phyloP scores from a whole-genome alignment of 2,329 filamentous ascomycete species.

The Penicillium griseofulvum region DNA sequence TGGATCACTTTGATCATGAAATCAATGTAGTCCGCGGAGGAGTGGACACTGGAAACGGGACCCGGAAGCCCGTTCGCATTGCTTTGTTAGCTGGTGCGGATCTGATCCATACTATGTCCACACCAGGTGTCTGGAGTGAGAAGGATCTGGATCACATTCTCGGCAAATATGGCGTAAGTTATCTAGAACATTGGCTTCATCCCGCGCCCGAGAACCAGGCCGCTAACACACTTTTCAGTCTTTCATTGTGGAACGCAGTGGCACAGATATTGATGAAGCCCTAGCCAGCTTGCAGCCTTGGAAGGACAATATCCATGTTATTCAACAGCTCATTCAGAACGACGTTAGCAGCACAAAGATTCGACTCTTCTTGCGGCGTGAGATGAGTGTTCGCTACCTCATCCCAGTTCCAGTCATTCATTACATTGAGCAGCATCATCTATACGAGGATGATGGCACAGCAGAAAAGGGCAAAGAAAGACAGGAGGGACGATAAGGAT shows the following conservation, averaged over 20 bases:
- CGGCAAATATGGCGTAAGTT: slow-evolving; percentile 65
- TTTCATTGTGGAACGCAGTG: slow-evolving; percentile 82
- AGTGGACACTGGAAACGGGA: slow-evolving; percentile 65
- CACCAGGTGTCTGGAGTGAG: slow-evolving; percentile 71
- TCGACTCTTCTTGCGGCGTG: slow-evolving; percentile 71
- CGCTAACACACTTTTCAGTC: slow-evolving; percentile 41
- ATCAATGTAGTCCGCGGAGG: slow-evolving; percentile 78
- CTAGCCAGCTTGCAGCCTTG: slow-evolving; percentile 76
- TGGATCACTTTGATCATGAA: slow-evolving; percentile 88
- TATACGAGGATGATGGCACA: slow-evolving; percentile 58
- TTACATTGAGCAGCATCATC: slow-evolving; percentile 66
- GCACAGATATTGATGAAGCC: slow-evolving; percentile 85
- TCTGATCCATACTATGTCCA: slow-evolving; percentile 71
- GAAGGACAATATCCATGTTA: slow-evolving; percentile 83
- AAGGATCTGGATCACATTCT: slow-evolving; percentile 86
- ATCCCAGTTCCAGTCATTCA: slow-evolving; percentile 72
- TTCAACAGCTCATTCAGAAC: slow-evolving; percentile 83
- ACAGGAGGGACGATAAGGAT: slow-evolving; percentile 27
- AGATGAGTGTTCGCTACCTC: slow-evolving; percentile 77
- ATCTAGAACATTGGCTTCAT: not conserved
- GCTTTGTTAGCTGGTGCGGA: slow-evolving; percentile 78
- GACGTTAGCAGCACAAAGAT: slow-evolving; percentile 82
- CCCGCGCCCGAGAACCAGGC: not conserved
- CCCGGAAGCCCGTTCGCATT: slow-evolving; percentile 67
- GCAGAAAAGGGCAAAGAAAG: slow-evolving; percentile 37